A percentile compares a stretch with the other conserved stretches of the same genome.
Conservation (phyloP, 805 yeast species). For the Saccharomycopsis guyanensis region DNA sequence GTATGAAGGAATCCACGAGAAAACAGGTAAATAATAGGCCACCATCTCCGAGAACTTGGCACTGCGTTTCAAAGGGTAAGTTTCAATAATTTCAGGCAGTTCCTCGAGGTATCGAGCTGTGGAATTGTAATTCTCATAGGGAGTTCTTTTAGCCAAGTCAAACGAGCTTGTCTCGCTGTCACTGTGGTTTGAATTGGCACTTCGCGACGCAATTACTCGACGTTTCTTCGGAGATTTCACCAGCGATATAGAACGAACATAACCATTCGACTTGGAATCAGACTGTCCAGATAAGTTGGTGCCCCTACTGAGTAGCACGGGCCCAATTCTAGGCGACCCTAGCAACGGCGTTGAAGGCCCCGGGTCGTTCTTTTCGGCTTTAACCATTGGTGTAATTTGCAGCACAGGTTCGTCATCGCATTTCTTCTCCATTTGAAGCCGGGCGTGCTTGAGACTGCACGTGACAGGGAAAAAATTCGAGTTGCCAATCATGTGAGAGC, state of each 20-base stretch:
- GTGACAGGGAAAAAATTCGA: too few relatives aligned
- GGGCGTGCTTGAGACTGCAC: too few relatives aligned
- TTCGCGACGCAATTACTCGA: neutral
- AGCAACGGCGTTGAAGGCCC: neutral
- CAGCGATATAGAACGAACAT: conserved; percentile 5
- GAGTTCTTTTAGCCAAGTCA: neutral
- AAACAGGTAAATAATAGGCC: conserved; percentile 61
- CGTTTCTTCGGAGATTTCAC: conserved; percentile 2
- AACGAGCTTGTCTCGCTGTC: neutral
- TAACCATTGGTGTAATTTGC: neutral
- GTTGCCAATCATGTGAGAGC: too few relatives aligned
- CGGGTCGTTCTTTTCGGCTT: neutral
- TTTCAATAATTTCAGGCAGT: neutral
- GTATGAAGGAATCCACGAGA: conserved; percentile 60
- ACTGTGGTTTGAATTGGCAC: neutral
- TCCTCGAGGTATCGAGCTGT: neutral
- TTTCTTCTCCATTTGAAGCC: too few relatives aligned
- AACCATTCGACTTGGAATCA: neutral
- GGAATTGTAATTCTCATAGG: neutral
- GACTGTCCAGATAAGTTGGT: neutral
- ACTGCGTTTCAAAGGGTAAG: conserved; percentile 6
- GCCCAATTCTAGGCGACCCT: neutral
- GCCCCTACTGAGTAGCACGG: neutral
- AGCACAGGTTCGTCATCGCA: neutral
- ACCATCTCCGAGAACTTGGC: conserved; percentile 27